phyloP scores from a whole-genome alignment of 345 rosid genomes.

The Stellera chamaejasme region DNA sequence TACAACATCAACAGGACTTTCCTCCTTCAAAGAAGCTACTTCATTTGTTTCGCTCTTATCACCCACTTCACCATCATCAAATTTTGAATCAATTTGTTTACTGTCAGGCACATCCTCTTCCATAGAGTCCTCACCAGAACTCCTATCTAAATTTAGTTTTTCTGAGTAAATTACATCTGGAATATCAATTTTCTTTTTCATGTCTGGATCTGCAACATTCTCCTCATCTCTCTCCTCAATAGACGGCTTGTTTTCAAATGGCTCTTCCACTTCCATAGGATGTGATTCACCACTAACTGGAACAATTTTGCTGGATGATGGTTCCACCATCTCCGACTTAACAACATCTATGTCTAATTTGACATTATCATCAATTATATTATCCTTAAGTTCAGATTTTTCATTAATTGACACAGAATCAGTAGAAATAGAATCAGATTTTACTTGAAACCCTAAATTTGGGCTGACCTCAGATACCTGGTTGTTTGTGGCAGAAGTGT shows the following conservation, averaged over 20 bases:
- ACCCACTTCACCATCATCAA: slow-evolving; percentile 42
- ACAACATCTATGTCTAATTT: slow-evolving; percentile 88
- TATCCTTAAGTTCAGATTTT: slow-evolving; percentile 95
- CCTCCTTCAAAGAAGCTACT: slow-evolving; percentile 30
- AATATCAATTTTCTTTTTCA: slow-evolving; percentile 55
- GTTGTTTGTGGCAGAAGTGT: slow-evolving; percentile 51
- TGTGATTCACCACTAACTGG: slow-evolving; percentile 66
- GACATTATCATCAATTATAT: slow-evolving; percentile 90
- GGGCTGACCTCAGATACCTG: slow-evolving; percentile 99
- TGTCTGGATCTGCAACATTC: slow-evolving; percentile 54
- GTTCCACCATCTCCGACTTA: slow-evolving; percentile 81
- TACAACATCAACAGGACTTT: slow-evolving; percentile 33
- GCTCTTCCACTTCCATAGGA: slow-evolving; percentile 89
- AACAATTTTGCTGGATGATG: slow-evolving; percentile 51
- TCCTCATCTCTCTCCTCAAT: slow-evolving; percentile 55
- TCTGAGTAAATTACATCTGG: slow-evolving; percentile 71
- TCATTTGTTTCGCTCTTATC: slow-evolving; percentile 43
- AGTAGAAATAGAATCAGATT: slow-evolving; percentile 97
- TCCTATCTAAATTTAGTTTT: slow-evolving; percentile 87
- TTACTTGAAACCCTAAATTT: slow-evolving; percentile 91
- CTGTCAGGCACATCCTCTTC: slow-evolving; percentile 82
- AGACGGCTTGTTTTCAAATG: slow-evolving; percentile 55
- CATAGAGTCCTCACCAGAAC: slow-evolving; percentile 97
- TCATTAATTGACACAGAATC: slow-evolving; percentile 97
- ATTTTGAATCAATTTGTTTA: slow-evolving; percentile 65